Percentiles rank a stretch among this genome's conserved stretches.
Evolutionary conservation across 495 filamentous ascomycete genomes (phyloP).

Genomic region (Talaromyces liani): DNA sequence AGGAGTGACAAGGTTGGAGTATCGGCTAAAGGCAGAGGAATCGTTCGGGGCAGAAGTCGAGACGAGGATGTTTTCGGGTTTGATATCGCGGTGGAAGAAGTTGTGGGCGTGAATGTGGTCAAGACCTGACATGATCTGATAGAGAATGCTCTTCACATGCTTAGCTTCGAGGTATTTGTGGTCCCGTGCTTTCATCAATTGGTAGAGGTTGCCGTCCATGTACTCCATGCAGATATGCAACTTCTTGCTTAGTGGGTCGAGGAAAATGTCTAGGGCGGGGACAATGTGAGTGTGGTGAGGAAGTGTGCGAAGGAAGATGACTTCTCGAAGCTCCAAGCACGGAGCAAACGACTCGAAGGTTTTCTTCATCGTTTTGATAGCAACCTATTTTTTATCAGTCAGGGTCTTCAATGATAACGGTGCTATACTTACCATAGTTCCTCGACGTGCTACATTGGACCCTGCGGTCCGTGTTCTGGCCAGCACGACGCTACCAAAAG

Average conservation of each 20-base stretch:
- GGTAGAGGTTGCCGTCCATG: slow-evolving; percentile 99
- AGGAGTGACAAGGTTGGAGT: slow-evolving; percentile 88
- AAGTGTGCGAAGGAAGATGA: slow-evolving; percentile 88
- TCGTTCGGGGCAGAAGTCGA: slow-evolving; percentile 85
- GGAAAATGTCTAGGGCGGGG: slow-evolving; percentile 95
- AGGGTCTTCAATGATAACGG: slow-evolving; percentile 10
- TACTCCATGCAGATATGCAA: slow-evolving; percentile 99
- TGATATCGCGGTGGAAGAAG: slow-evolving; percentile 99
- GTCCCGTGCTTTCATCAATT: slow-evolving; percentile 96
- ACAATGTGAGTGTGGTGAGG: slow-evolving; percentile 87
- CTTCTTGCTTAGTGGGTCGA: slow-evolving; percentile 91
- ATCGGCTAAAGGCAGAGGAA: slow-evolving; percentile 72
- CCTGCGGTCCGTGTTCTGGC: slow-evolving; percentile 87
- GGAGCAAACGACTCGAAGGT: slow-evolving; percentile 86
- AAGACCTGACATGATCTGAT: slow-evolving; percentile 90
- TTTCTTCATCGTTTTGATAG: slow-evolving; percentile 99
- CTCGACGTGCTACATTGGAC: slow-evolving; percentile 77
- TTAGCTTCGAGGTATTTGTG: slow-evolving; percentile 84
- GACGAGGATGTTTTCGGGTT: slow-evolving; percentile 97
- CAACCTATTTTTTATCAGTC: slow-evolving; percentile 58
- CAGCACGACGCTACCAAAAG: slow-evolving; percentile 92
- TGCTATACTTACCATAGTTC: slow-evolving; percentile 69
- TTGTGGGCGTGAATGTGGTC: slow-evolving; percentile 95
- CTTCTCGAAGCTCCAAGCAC: slow-evolving; percentile 89
- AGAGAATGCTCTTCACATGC: slow-evolving; percentile 96